Evolutionary conservation across 768 basidiomycete species (phyloP).

Genomic region (Hericium alpestre): DNA sequence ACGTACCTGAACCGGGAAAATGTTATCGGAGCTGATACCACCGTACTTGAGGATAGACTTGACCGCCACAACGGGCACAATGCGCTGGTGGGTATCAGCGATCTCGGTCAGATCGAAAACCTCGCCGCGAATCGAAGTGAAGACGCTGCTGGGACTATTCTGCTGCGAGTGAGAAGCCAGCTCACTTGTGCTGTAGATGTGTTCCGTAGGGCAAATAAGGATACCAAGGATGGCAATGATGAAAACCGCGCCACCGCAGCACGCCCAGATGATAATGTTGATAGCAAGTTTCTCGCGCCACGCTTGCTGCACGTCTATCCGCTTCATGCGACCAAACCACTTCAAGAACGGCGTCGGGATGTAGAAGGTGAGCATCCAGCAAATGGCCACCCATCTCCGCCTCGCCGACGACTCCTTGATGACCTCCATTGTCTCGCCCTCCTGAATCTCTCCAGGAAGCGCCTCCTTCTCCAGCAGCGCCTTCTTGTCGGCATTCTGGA

Average conservation of each 20-base stretch:
- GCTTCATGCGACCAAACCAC: slow-evolving; percentile 85
- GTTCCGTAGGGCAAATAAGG: slow-evolving; percentile 89
- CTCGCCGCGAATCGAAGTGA: slow-evolving; percentile 82
- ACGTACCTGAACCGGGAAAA: slow-evolving; percentile 89
- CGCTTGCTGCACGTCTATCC: slow-evolving; percentile 85
- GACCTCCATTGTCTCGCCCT: slow-evolving; percentile 82
- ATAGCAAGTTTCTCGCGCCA: slow-evolving; percentile 96
- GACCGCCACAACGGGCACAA: slow-evolving; percentile 61
- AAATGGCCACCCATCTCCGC: slow-evolving; percentile 77
- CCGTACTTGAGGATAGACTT: slow-evolving; percentile 80
- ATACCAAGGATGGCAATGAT: slow-evolving; percentile 82
- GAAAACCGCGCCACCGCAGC: slow-evolving; percentile 82
- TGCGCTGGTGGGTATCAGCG: slow-evolving; percentile 53
- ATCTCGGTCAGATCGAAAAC: slow-evolving; percentile 78
- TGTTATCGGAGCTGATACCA: slow-evolving; percentile 54
- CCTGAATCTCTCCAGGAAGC: slow-evolving; percentile 74
- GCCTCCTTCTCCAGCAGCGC: slow-evolving; percentile 71
- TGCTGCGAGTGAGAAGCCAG: slow-evolving; percentile 58
- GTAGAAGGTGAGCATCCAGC: slow-evolving; percentile 90
- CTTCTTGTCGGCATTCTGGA: slow-evolving; percentile 71
- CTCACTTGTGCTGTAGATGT: slow-evolving; percentile 77
- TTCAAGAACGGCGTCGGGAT: slow-evolving; percentile 61
- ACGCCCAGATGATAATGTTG: slow-evolving; percentile 92
- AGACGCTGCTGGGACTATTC: slow-evolving; percentile 63
- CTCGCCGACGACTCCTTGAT: slow-evolving; percentile 74